Percentiles rank a stretch among this genome's conserved stretches.
These are phyloP conservation scores for Eutrema heterophyllum DNA, from an alignment of 345 rosid genomes.

Conservation along the genomic window DNA sequence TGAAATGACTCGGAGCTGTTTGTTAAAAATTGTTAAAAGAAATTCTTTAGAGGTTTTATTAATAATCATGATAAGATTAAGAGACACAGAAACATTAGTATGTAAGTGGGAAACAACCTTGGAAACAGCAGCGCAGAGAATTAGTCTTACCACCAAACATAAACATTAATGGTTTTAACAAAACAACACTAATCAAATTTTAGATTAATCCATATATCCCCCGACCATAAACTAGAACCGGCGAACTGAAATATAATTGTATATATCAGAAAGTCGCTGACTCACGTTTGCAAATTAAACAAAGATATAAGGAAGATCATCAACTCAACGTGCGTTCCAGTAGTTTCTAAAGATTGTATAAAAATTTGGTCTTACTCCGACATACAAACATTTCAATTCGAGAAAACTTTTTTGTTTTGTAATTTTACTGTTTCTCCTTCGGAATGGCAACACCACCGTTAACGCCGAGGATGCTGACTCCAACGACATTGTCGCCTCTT, in stretches of 20 bases:
- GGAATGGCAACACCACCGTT: conserved; percentile 35
- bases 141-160: conserved; percentile 14
- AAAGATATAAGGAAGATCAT: neutral
- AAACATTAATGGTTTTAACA: neutral
- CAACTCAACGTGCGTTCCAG: conserved; percentile 30
- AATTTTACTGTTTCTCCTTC: neutral
- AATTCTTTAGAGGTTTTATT: neutral
- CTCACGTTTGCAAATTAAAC: conserved; percentile 29
- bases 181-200: neutral
- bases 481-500: conserved; percentile 29
- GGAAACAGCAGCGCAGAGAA: conserved; percentile 25
- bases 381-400: conserved; percentile 1
- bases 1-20: neutral
- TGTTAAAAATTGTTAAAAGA: neutral
- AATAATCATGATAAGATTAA: neutral
- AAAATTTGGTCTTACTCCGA: conserved; percentile 8
- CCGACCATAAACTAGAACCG: conserved; percentile 32
- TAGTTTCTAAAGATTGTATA: conserved; percentile 10
- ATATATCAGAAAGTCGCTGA: neutral
- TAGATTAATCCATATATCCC: conserved; percentile 11
- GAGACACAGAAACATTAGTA: conserved; percentile 12
- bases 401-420: neutral
- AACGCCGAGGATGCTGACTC: conserved; percentile 27
- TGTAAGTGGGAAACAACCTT: conserved; percentile 31
- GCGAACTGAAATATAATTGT: neutral